Evolutionary conservation across 1,284 basidiomycete species (phyloP), one percentile per base, ranked within the genome.

Genomic region (Cystobasidium pallidum): DNA sequence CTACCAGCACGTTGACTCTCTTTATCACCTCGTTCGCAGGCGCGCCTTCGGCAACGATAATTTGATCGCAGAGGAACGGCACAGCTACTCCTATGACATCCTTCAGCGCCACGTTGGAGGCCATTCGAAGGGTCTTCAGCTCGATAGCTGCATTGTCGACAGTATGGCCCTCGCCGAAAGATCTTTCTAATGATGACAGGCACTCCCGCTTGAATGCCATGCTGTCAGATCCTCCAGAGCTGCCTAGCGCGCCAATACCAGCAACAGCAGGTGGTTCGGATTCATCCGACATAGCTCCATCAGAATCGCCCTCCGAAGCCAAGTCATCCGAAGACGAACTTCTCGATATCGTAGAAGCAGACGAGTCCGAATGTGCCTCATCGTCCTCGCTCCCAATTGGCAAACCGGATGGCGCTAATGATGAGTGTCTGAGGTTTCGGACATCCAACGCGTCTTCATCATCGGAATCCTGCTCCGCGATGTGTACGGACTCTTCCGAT

Each of bases 101-200:
- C 21, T 84, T 84, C 30, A 93, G 85, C 3, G 90, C 86, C 55
- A 94, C 93, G 79, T 95, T 95, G 76, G 88, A 90, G 51, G 92
- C 91, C 93, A 95, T 95, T 57, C 93, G 88, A 66, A 95, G 85
- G 63, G 92, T 95, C 84, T 94, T 95, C 76, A 95, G 86, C 80
- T 95, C 92, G 76, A 95, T 91, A 0, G 91, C 86, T 0, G 92
- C 92, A 81, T 95, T 92, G 78, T 94, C 92, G 64, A 94, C 87
- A 3, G 89, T 90, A 82, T 95, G 93, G 1, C 86, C 88, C 81
- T 95, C 93, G n/a, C 87, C 84, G 80, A 94, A 94, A 26, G 93
- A 92, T 71, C 93, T 89, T 72, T 91, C 90, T 61, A 95, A 85
- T 19, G 91, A 93, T 75, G 89, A 88, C 19, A 81, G 83, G 59